phyloP scores from a whole-genome alignment of 495 filamentous ascomycete species.

The Penicillium antarcticum region DNA sequence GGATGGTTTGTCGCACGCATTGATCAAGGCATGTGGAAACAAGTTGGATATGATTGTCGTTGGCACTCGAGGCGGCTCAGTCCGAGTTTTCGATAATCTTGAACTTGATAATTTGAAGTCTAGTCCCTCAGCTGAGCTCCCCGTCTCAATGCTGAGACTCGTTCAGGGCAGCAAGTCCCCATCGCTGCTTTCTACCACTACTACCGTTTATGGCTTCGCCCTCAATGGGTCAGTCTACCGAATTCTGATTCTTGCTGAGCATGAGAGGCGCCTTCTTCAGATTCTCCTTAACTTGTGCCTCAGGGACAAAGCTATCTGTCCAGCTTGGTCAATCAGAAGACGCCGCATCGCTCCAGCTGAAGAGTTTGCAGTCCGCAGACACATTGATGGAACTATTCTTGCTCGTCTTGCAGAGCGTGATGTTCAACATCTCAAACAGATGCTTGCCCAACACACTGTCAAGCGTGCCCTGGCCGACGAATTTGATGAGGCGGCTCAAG shows the following conservation, averaged over 20 bases:
- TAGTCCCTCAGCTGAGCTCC: conserved; percentile 30
- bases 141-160: conserved; percentile 32
- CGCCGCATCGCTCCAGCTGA: conserved; percentile 22
- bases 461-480: conserved; percentile 1
- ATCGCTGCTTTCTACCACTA: conserved; percentile 8
- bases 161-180: conserved; percentile 12
- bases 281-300: conserved; percentile 60
- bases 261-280: conserved; percentile 57
- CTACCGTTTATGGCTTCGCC: conserved; percentile 52
- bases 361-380: conserved; percentile 45
- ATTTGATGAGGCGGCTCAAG: conserved; percentile 26
- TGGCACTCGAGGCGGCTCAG: conserved; percentile 28
- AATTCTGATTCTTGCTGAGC: conserved; percentile 52
- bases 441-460: conserved; percentile 20
- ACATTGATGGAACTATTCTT: conserved; percentile 68
- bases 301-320: conserved; percentile 35
- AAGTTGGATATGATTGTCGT: neutral
- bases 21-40: neutral
- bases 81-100: conserved; percentile 27
- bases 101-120: conserved; percentile 23
- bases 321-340: conserved; percentile 28
- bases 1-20: conserved; percentile 37
- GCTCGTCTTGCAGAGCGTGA: conserved; percentile 46
- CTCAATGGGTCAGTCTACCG: conserved; percentile 64
- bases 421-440: conserved; percentile 38